These are phyloP conservation scores for Pleurotus tuber-regium DNA, from an alignment of 768 basidiomycete genomes.

Conservation along the genomic window DNA sequence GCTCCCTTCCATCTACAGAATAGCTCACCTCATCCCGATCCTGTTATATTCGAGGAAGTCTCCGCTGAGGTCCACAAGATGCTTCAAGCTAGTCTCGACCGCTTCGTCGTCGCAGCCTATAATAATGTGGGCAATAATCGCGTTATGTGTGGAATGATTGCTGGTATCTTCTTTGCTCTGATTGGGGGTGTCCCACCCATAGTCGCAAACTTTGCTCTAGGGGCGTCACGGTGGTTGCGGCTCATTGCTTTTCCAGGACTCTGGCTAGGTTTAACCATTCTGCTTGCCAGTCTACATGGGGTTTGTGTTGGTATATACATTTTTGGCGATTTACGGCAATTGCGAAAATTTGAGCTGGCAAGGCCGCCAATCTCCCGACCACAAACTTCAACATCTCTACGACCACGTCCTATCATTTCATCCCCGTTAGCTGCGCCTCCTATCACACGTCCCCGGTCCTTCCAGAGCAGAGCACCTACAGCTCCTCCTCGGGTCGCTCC, in stretches of 20 bases:
- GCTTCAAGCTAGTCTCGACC: slow-evolving; percentile 60
- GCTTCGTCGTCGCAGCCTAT: slow-evolving; percentile 68
- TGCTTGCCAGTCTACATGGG: slow-evolving; percentile 65
- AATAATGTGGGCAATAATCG: slow-evolving; percentile 71
- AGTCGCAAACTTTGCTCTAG: slow-evolving; percentile 42
- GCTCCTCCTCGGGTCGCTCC: slow-evolving; percentile 12
- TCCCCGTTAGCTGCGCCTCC: slow-evolving; percentile 17
- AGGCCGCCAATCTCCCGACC: slow-evolving; percentile 63
- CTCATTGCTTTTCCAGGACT: slow-evolving; percentile 62
- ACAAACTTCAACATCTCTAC: slow-evolving; percentile 28
- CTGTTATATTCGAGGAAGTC: slow-evolving; percentile 58
- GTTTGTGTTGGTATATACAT: slow-evolving; percentile 72
- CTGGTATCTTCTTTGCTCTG: slow-evolving; percentile 50
- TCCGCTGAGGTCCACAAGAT: slow-evolving; percentile 53
- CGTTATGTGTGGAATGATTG: slow-evolving; percentile 67
- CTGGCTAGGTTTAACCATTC: slow-evolving; percentile 64
- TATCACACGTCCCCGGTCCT: background rate
- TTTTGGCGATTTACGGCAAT: slow-evolving; percentile 76
- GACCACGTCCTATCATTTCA: slow-evolving; percentile 17
- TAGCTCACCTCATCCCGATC: slow-evolving; percentile 57
- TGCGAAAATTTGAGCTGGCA: slow-evolving; percentile 75
- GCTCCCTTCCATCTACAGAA: slow-evolving; percentile 52
- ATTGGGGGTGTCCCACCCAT: slow-evolving; percentile 48
- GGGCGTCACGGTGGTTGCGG: slow-evolving; percentile 54
- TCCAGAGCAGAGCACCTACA: slow-evolving; percentile 14